Percentiles rank a stretch among this genome's conserved stretches.
Evolutionary conservation across 495 filamentous ascomycete genomes (phyloP).

Genomic region (Neurospora sp.): DNA sequence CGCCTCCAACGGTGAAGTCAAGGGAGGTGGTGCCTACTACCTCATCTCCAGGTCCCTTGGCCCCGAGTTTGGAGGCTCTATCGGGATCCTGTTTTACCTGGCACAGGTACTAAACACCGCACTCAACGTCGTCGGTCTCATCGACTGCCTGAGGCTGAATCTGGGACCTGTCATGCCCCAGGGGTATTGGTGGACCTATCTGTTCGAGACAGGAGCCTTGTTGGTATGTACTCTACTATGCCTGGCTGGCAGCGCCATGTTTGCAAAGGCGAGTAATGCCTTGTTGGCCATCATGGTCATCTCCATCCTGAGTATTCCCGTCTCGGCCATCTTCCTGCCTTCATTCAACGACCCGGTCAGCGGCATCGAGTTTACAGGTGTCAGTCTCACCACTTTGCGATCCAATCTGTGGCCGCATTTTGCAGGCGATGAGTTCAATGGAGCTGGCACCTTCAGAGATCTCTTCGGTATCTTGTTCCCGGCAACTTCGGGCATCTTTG

Average conservation of each 20-base stretch:
- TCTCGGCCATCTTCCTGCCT: constrained; percentile 56
- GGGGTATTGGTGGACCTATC: constrained; percentile 66
- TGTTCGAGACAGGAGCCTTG: constrained; percentile 65
- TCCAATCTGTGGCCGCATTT: constrained; percentile 58
- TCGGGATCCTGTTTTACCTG: constrained; percentile 81
- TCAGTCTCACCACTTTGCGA: constrained; percentile 55
- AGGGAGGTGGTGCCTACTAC: constrained; percentile 83
- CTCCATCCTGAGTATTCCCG: constrained; percentile 71
- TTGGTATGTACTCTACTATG: constrained; percentile 67
- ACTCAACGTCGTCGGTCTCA: constrained; percentile 79
- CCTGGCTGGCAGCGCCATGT: constrained; percentile 69
- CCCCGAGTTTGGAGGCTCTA: constrained; percentile 85
- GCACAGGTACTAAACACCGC: constrained; percentile 79
- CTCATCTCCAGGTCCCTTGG: constrained; percentile 79
- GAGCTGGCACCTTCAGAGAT: constrained; percentile 67
- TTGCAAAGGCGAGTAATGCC: constrained; percentile 69
- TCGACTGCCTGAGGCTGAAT: constrained; percentile 74
- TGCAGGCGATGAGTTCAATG: constrained; percentile 32
- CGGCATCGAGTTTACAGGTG: constrained; percentile 67
- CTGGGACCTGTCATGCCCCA: constrained; percentile 63
- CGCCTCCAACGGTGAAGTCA: constrained; percentile 81
- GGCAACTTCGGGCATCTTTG: constrained; percentile 59
- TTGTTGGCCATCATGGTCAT: constrained; percentile 64
- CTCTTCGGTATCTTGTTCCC: constrained; percentile 84
- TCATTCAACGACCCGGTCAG: constrained; percentile 53